These are phyloP conservation scores for Amauroascus verrucosus DNA, from an alignment of 2,329 filamentous ascomycete species.

Conservation along the genomic window DNA sequence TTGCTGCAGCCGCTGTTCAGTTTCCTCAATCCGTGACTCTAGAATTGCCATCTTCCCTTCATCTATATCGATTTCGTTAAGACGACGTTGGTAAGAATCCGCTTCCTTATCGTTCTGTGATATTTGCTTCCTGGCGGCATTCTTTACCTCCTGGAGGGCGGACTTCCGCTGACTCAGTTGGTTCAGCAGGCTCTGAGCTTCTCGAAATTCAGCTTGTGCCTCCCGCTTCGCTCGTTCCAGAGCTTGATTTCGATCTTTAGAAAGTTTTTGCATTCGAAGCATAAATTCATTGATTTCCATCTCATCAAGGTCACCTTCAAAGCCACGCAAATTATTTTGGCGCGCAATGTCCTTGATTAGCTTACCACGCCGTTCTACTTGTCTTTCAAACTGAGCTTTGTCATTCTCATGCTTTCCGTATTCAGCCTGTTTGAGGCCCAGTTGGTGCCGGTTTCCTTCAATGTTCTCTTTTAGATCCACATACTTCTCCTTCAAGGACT, in stretches of 20 bases:
- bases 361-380: constrained; percentile 58
- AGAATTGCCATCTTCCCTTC: constrained; percentile 73
- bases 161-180: constrained; percentile 65
- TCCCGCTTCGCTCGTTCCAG: constrained; percentile 65
- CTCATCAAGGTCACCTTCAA: constrained; percentile 67
- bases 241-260: constrained; percentile 66
- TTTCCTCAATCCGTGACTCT: constrained; percentile 61
- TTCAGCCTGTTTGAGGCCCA: constrained; percentile 36
- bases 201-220: constrained; percentile 61
- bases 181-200: constrained; percentile 61
- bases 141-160: constrained; percentile 61
- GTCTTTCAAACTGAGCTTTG: constrained; percentile 74
- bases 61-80: constrained; percentile 67
- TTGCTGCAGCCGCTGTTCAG: constrained; percentile 52
- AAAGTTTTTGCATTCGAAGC: constrained; percentile 61
- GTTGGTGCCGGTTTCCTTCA: constrained; percentile 35
- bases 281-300: constrained; percentile 65
- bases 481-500: constrained; percentile 55
- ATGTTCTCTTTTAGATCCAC: constrained; percentile 49
- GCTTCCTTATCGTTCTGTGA: constrained; percentile 62
- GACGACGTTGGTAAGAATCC: constrained; percentile 53
- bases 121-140: constrained; percentile 63
- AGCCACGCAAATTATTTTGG: constrained; percentile 70
- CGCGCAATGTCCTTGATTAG: constrained; percentile 70
- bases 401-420: constrained; percentile 71